Evolutionary conservation across 768 basidiomycete species (phyloP).

Genomic region (Suillus clintonianus): DNA sequence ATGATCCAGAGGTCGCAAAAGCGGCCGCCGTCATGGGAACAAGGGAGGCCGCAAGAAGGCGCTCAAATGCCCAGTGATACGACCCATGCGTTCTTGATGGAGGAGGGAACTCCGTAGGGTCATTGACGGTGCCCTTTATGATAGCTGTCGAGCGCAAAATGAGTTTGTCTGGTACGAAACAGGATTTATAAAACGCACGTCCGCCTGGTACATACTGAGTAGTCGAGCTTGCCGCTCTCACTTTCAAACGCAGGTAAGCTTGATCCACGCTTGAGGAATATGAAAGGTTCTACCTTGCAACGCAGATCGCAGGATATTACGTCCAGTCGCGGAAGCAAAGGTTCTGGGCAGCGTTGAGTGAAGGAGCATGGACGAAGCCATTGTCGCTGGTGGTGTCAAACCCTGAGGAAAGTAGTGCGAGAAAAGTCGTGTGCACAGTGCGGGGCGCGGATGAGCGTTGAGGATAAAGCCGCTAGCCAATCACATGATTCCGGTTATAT

Average conservation of each 20-base stretch:
- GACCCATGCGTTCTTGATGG: conserved; percentile 84
- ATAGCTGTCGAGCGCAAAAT: conserved; percentile 53
- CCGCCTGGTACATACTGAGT: conserved; percentile 59
- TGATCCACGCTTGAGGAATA: neutral
- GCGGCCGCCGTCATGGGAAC: conserved; percentile 89
- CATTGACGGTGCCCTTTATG: conserved; percentile 91
- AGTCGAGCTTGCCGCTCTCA: conserved; percentile 39
- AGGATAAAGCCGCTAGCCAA: neutral
- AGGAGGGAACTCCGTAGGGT: conserved; percentile 87
- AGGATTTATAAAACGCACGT: neutral
- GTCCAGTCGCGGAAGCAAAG: conserved; percentile 37
- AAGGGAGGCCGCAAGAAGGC: conserved; percentile 82
- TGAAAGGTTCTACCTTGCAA: conserved; percentile 38
- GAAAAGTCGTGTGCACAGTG: neutral
- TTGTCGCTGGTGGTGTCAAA: conserved; percentile 25
- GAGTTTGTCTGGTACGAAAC: neutral
- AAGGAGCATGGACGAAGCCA: conserved; percentile 52
- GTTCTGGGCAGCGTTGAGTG: conserved; percentile 50
- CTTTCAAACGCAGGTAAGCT: conserved; percentile 26
- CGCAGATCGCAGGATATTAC: conserved; percentile 41
- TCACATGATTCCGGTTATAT: conserved; percentile 1
- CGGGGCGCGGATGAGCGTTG: neutral
- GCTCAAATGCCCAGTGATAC: conserved; percentile 93
- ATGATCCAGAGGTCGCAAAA: conserved; percentile 73
- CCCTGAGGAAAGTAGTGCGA: neutral